phyloP scores from a whole-genome alignment of 345 rosid species.

The Salix arbutifolia region DNA sequence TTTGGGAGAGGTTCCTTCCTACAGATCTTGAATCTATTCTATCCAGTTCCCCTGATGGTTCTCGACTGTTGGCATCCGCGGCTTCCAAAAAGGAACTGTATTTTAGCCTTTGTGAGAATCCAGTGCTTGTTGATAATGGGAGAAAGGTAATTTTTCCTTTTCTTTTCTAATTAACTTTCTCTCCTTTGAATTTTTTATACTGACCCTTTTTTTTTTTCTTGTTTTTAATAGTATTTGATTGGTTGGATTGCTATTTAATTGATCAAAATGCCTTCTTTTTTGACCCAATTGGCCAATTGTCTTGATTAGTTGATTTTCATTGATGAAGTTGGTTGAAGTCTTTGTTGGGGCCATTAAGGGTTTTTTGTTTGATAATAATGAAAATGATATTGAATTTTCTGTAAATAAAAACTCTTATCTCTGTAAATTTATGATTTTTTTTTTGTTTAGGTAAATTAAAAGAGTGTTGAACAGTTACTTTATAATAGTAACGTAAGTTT shows the following conservation, averaged over 20 bases:
- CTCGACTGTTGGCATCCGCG: background rate
- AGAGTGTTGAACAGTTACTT: too few relatives aligned
- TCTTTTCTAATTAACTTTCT: too few relatives aligned
- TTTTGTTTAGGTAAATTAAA: too few relatives aligned
- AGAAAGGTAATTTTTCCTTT: slow-evolving; percentile 40
- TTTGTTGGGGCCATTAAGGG: too few relatives aligned
- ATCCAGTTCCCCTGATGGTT: slow-evolving; percentile 11
- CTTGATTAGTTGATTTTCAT: too few relatives aligned
- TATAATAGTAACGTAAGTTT: too few relatives aligned
- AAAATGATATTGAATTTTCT: too few relatives aligned
- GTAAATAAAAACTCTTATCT: too few relatives aligned
- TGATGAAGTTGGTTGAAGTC: too few relatives aligned
- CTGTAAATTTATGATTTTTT: too few relatives aligned
- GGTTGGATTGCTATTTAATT: background rate
- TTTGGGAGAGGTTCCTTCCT: slow-evolving; percentile 60
- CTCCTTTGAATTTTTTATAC: background rate
- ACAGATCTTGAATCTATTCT: slow-evolving; percentile 27
- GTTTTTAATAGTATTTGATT: too few relatives aligned
- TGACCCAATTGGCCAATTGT: background rate
- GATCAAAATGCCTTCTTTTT: background rate
- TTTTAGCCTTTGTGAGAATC: slow-evolving; percentile 36
- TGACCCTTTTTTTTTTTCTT: background rate
- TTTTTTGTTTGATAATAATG: too few relatives aligned
- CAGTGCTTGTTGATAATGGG: slow-evolving; percentile 50
- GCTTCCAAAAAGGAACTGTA: slow-evolving; percentile 46